Base-by-base conservation (phyloP, 2,329 filamentous ascomycete genomes). In the Chalara sp. region DNA sequence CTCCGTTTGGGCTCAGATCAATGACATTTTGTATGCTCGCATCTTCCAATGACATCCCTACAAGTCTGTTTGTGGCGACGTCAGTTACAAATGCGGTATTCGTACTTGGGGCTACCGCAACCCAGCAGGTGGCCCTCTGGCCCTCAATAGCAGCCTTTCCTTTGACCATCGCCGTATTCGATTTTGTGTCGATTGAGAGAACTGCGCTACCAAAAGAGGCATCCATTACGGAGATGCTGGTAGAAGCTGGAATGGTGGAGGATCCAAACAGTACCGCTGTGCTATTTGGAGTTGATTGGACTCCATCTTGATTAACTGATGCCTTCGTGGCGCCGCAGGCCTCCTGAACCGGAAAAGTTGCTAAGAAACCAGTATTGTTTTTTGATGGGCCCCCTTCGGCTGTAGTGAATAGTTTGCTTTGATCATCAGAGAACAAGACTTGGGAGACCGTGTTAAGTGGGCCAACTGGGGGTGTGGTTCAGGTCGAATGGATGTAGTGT, bases 71-170 rank as follows among this genome's bases (percentile, higher is more conserved):
- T 2, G 67, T 57, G 0, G 51, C 73, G 0, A 76, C 77, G 55
- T 85, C 81, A 0, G 79, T 76, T 4, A 85, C 77, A 51, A 80
- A 86, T 0, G 75, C 77, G 0, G 72, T 78, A 6, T 69, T 65
- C 0, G 76, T 79, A 0, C 65, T 62, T 0, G 65, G 51, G 0
- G 76, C 78, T 39, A 81, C 67, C 1, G 78, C 68, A 0, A 68
- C 71, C 81, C 81, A 84, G 63, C 80, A 84, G 0, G 79, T 83
- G 1, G 80, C 80, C 6, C 53, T 63, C 58, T 85, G 81, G 39
- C 70, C 75, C 0, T 67, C 65, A 10, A 84, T 66, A 1, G 60
- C 56, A 6, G 57, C 58, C 1, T 21, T 6, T 29, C 50, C 40
- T 5, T 46, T 28, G n/a, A 68, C 66, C 44, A 66, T 69, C 35